A percentile compares a stretch with the other conserved stretches of the same genome.
Evolutionary conservation across 768 basidiomycete genomes (phyloP).

Genomic region (Auricularia sp.): DNA sequence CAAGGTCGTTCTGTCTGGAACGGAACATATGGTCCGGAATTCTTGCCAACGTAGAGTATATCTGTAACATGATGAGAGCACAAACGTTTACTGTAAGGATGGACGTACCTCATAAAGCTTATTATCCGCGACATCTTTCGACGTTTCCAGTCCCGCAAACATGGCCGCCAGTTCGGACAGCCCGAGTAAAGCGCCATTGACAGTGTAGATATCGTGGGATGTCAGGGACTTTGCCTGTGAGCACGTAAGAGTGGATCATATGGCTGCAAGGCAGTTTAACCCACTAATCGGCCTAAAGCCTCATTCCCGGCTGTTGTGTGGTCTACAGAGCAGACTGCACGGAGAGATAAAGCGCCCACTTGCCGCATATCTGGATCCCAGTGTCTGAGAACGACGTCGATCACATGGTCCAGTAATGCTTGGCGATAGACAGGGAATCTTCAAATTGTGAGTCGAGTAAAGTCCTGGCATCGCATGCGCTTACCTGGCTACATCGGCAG

Average conservation of each 20-base stretch:
- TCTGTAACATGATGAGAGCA: constrained; percentile 30
- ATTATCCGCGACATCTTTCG: background rate
- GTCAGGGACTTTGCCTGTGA: constrained; percentile 26
- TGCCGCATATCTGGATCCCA: constrained; percentile 81
- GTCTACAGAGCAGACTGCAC: constrained; percentile 55
- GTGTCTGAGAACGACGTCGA: constrained; percentile 68
- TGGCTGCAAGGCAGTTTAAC: constrained; percentile 17
- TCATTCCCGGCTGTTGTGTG: constrained; percentile 41
- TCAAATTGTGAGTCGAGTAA: constrained; percentile 3
- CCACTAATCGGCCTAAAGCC: constrained; percentile 43
- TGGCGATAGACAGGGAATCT: constrained; percentile 74
- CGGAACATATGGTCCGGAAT: constrained; percentile 52
- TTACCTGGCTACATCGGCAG: constrained; percentile 78
- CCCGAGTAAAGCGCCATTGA: constrained; percentile 75
- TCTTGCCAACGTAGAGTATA: constrained; percentile 47
- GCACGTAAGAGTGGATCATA: background rate
- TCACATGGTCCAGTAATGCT: constrained; percentile 60
- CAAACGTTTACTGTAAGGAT: background rate
- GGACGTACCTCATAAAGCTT: background rate
- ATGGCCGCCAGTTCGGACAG: constrained; percentile 56
- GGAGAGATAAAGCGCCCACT: constrained; percentile 66
- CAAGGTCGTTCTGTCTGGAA: constrained; percentile 58
- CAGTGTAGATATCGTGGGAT: constrained; percentile 55
- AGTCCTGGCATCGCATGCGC: background rate
- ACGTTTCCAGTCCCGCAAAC: background rate